phyloP scores from a whole-genome alignment of 2,329 filamentous ascomycete species.

The Neonectria sp. region DNA sequence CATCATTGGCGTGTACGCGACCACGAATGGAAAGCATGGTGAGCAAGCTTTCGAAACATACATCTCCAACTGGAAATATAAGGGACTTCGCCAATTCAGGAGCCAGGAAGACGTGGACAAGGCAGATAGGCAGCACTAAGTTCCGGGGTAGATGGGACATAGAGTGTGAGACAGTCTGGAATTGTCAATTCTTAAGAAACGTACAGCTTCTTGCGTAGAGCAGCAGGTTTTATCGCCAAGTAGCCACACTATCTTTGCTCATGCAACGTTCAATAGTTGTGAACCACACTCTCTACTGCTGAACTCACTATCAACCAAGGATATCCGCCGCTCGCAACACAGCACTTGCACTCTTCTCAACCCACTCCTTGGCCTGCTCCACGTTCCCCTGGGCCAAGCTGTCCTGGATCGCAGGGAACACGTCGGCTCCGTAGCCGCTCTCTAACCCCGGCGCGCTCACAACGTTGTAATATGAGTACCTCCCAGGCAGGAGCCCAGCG shows the following conservation, averaged over 20 bases:
- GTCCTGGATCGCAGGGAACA: slow-evolving; percentile 41
- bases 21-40: slow-evolving; percentile 64
- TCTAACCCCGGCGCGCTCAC: slow-evolving; percentile 35
- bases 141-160: background rate
- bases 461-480: slow-evolving; percentile 37
- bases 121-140: background rate
- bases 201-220: no score
- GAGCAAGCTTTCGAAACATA: slow-evolving; percentile 59
- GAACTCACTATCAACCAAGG: background rate
- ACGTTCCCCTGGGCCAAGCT: slow-evolving; percentile 37
- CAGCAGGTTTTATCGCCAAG: background rate
- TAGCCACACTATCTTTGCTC: background rate
- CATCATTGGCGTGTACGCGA: slow-evolving; percentile 67
- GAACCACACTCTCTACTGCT: background rate
- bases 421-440: slow-evolving; percentile 39
- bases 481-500: slow-evolving; percentile 28
- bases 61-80: slow-evolving; percentile 64
- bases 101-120: slow-evolving; percentile 16
- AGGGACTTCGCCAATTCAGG: slow-evolving; percentile 21
- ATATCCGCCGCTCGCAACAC: slow-evolving; percentile 38
- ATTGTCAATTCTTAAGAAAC: background rate
- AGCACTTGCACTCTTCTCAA: slow-evolving; percentile 37
- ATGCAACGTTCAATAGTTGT: background rate
- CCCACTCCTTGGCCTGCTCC: slow-evolving; percentile 40
- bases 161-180: background rate